phyloP scores from a whole-genome alignment of 106 monocot species.

The Dactylorhiza incarnata region DNA sequence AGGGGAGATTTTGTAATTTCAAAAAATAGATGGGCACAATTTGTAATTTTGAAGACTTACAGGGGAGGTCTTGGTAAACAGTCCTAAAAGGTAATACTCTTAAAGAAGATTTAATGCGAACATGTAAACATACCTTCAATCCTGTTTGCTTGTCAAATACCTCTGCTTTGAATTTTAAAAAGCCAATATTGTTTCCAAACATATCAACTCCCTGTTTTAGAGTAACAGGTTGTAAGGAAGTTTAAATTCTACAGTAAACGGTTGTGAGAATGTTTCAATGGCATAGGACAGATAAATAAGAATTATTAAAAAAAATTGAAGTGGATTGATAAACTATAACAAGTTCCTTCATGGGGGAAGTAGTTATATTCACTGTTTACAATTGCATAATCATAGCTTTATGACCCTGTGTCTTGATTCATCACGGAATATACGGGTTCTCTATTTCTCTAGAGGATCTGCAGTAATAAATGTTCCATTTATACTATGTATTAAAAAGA shows the following conservation, averaged over 20 bases:
- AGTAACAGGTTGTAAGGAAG: background rate
- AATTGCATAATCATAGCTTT: background rate
- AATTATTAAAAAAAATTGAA: background rate
- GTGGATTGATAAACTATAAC: background rate
- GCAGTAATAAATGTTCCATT: too few species aligned
- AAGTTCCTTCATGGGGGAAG: background rate
- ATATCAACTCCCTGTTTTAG: conserved; percentile 78
- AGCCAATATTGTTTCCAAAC: conserved; percentile 81
- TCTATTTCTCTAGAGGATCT: too few species aligned
- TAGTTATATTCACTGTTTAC: background rate
- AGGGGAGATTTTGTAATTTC: too few species aligned
- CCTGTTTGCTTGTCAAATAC: conserved; percentile 71
- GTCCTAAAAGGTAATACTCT: background rate
- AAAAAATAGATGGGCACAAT: too few species aligned
- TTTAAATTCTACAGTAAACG: background rate
- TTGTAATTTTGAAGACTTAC: too few species aligned
- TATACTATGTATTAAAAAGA: too few species aligned
- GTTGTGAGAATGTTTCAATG: too few species aligned
- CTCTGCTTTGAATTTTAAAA: conserved; percentile 96
- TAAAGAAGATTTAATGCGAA: background rate
- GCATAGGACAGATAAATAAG: background rate
- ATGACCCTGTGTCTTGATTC: background rate
- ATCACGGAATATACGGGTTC: too few species aligned
- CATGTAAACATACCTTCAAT: conserved; percentile 42
- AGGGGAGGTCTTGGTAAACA: too few species aligned